Evolutionary conservation across 345 rosid genomes (phyloP), one percentile per base, ranked within the genome.

Genomic region (Streptanthus diversifolius): DNA sequence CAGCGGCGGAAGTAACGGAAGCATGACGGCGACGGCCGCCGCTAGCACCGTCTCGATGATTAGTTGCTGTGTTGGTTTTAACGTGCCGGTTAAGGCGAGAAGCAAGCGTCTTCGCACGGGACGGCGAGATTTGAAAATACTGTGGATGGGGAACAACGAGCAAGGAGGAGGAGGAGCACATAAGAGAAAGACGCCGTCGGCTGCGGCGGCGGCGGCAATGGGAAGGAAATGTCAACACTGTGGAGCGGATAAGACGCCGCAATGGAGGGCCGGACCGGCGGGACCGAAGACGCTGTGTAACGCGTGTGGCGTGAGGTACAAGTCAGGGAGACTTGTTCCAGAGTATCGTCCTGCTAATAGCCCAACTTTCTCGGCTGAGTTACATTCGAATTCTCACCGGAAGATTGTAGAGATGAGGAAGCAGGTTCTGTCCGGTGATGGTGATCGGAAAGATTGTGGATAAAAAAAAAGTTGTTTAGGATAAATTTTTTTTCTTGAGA

Each of bases 171-270:
- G 74, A 63, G 66, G 78, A 60, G 5, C 24, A 19, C 18, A 48
- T 58, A 75, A 80, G 87, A 84, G 63, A 81, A 80, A 70, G 67
- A 5, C 11, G 29, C 1, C 45, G 29, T 48, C 72, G 37, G 44
- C 33, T 8, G 51, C 14, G 32, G 61, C 71, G 53, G 70, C 61
- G 17, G 71, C 64, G 11, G 17, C 25, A 1, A 73, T 80, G 1
- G 97, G 97, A 41, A 85, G 97, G 77, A 87, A 86, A 74, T 89
- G 97, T 74, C 90, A 81, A 75, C 97, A 89, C 67, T 91, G 97
- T 13, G 91, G 93, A 15, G 77, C 87, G 11, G 95, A 91, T 73
- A 87, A 86, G 81, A 91, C 97, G 17, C 97, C 97, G 27, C 97
- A 91, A 51, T 91, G 97, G 97, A 80, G 95, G 72, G 93, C 92